phyloP scores from a whole-genome alignment of 768 basidiomycete genomes.

The Strobilomyces echinocephalus region DNA sequence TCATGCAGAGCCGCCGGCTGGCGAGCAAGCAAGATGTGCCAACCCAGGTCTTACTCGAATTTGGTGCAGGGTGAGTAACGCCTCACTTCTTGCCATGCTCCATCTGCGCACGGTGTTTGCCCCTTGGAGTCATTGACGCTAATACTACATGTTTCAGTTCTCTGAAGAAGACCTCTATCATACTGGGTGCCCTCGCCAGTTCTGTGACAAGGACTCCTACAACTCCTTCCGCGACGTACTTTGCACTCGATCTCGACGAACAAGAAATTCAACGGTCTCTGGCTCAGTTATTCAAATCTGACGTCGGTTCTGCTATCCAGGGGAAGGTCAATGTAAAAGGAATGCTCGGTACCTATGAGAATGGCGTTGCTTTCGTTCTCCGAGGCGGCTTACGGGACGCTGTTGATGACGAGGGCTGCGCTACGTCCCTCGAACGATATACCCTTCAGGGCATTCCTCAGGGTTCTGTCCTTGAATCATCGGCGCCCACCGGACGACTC shows the following conservation, averaged over 20 bases:
- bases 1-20: conserved; percentile 50
- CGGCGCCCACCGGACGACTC: conserved; percentile 21
- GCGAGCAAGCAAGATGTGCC: conserved; percentile 21
- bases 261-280: conserved; percentile 82
- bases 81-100: neutral
- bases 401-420: conserved; percentile 3
- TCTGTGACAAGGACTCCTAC: conserved; percentile 36
- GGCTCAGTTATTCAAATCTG: conserved; percentile 55
- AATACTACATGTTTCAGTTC: conserved; percentile 45
- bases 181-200: conserved; percentile 67
- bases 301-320: conserved; percentile 53
- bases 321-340: conserved; percentile 80
- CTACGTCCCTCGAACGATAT: conserved; percentile 9
- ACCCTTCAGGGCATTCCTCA: conserved; percentile 10
- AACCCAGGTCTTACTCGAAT: conserved; percentile 70
- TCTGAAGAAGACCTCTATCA: conserved; percentile 82
- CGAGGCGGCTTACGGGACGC: conserved; percentile 31
- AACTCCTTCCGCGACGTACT: conserved; percentile 65
- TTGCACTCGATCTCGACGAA: conserved; percentile 90
- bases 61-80: conserved; percentile 84
- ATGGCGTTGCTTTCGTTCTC: conserved; percentile 75
- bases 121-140: neutral
- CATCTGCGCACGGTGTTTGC: neutral
- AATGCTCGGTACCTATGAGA: conserved; percentile 88
- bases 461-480: conserved; percentile 40